These are phyloP conservation scores for Barnettozyma californica DNA, from an alignment of 805 yeast species.

Conservation along the genomic window DNA sequence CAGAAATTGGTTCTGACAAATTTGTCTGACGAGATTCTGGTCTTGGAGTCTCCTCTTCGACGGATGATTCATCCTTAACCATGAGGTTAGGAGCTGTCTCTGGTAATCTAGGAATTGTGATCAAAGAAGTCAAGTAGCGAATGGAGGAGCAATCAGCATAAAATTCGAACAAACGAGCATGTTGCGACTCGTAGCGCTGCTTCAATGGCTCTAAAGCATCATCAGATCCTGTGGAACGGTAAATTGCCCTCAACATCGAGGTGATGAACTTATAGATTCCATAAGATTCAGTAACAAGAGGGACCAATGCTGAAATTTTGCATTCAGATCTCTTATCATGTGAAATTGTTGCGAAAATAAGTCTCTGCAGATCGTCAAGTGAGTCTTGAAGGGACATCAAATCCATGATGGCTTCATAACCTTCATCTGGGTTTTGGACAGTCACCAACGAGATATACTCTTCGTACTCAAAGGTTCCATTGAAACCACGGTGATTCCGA, in stretches of 20 bases:
- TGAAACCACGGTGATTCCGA: constrained; percentile 78
- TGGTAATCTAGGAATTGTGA: constrained; percentile 62
- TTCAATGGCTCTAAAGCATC: constrained; percentile 74
- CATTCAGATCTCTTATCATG: constrained; percentile 63
- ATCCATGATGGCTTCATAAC: constrained; percentile 84
- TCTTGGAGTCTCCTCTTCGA: constrained; percentile 13
- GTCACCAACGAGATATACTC: constrained; percentile 85
- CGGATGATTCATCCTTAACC: constrained; percentile 18
- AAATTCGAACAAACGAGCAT: constrained; percentile 66
- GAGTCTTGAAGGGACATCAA: constrained; percentile 81
- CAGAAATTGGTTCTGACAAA: constrained; percentile 36
- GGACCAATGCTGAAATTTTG: constrained; percentile 81
- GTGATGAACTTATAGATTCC: constrained; percentile 88
- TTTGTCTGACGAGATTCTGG: constrained; percentile 20
- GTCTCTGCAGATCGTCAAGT: constrained; percentile 70
- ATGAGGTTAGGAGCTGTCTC: constrained; percentile 31
- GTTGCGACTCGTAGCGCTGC: constrained; percentile 57
- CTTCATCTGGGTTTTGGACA: constrained; percentile 92
- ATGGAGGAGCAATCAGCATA: constrained; percentile 87
- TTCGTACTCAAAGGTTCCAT: constrained; percentile 93
- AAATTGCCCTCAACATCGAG: constrained; percentile 87
- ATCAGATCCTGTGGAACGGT: constrained; percentile 62
- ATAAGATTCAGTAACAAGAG: constrained; percentile 84
- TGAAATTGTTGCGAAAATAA: constrained; percentile 67
- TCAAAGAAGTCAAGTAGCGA: constrained; percentile 72